phyloP scores from a whole-genome alignment of 2,329 filamentous ascomycete genomes.

The Fusarium bactridioides region DNA sequence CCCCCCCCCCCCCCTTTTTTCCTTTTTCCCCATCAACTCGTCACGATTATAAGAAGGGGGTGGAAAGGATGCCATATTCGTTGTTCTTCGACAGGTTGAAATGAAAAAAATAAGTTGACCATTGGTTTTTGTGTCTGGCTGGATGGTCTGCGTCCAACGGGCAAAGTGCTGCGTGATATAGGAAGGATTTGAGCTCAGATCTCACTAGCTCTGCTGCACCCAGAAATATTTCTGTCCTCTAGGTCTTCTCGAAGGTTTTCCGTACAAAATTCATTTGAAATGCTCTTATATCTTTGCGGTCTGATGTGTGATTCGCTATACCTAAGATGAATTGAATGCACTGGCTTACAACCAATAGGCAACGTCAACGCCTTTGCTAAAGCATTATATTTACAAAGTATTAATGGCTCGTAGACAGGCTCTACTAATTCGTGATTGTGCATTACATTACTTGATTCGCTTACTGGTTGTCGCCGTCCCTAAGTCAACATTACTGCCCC shows the following conservation, averaged over 20 bases:
- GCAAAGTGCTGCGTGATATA: conserved; percentile 28
- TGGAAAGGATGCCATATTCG: conserved; percentile 31
- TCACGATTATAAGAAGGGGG: conserved; percentile 27
- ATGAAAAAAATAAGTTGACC: conserved; percentile 43
- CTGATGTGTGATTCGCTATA: not conserved
- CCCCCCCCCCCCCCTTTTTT: conserved; percentile 12
- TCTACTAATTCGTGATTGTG: not conserved
- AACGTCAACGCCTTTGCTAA: not conserved
- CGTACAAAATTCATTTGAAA: conserved; percentile 44
- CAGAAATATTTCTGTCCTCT: conserved; percentile 42
- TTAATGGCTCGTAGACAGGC: too few relatives aligned
- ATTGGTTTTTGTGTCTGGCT: conserved; percentile 40
- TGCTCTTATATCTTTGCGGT: conserved; percentile 25
- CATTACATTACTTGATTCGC: not conserved
- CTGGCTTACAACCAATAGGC: too few relatives aligned
- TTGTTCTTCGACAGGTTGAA: conserved; percentile 46
- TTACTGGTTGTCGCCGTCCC: not conserved
- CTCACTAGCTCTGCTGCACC: conserved; percentile 40
- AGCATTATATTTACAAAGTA: not conserved
- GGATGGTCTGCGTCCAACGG: conserved; percentile 25
- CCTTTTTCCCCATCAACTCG: conserved; percentile 1
- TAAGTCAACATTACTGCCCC: not conserved
- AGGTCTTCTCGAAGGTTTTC: conserved; percentile 44
- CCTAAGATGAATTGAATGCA: not conserved
- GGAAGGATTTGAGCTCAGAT: conserved; percentile 34